Evolutionary conservation across 495 filamentous ascomycete genomes (phyloP).

Genomic region (Aspergillus sparsus): DNA sequence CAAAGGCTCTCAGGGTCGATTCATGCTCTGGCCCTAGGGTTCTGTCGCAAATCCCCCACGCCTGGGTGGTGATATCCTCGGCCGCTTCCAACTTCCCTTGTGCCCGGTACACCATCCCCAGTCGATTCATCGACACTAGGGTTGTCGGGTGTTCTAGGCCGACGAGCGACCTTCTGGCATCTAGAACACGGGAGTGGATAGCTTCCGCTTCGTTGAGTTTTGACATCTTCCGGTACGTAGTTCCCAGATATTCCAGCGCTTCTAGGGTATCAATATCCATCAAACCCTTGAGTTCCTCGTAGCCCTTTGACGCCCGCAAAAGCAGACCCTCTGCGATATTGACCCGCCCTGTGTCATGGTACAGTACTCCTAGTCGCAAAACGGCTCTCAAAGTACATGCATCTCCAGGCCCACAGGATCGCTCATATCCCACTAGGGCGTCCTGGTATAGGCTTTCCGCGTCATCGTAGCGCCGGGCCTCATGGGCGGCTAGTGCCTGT

Average conservation of each 20-base stretch:
- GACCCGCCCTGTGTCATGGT: background rate
- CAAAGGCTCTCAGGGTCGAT: background rate
- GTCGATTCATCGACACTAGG: background rate
- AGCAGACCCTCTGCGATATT: background rate
- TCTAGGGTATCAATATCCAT: background rate
- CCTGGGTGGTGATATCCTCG: background rate
- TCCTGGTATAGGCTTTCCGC: no score
- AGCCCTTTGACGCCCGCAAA: background rate
- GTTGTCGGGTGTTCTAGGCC: background rate
- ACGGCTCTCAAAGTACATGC: background rate
- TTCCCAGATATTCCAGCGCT: background rate
- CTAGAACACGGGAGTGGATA: background rate
- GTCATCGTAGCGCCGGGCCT: no score
- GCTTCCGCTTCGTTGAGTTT: background rate
- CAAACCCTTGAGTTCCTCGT: background rate
- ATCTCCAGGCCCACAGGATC: background rate
- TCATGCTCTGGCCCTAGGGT: background rate
- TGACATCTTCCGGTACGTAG: background rate
- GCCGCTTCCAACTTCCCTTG: background rate
- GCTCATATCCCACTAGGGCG: no score
- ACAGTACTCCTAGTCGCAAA: background rate
- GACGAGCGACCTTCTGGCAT: background rate
- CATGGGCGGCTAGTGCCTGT: no score
- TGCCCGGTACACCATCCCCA: background rate
- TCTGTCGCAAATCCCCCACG: background rate